A percentile compares a stretch with the other conserved stretches of the same genome.
Conservation (phyloP, 345 rosid species). For the Lumnitzera racemosa region DNA sequence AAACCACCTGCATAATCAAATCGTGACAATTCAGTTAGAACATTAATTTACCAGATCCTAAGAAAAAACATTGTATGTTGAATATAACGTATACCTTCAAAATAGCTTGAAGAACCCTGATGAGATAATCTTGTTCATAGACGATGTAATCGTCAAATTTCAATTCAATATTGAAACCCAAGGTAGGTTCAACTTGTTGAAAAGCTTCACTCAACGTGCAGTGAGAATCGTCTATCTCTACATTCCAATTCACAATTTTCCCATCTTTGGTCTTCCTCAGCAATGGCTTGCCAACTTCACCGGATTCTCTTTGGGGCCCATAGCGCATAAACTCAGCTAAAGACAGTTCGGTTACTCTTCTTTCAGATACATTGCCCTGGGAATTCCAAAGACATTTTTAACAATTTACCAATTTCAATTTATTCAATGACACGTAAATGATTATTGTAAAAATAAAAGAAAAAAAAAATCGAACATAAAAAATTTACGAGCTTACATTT, state of each 20-base stretch:
- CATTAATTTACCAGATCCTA: no score
- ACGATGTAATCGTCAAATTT: constrained; percentile 80
- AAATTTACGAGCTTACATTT: constrained; percentile 40
- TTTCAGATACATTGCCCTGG: constrained; percentile 72
- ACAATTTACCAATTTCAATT: neutral
- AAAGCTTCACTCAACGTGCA: constrained; percentile 84
- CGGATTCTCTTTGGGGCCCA: constrained; percentile 62
- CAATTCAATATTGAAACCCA: constrained; percentile 88
- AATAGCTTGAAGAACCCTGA: constrained; percentile 49
- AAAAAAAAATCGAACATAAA: no score
- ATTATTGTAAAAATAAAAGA: no score
- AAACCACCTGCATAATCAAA: constrained; percentile 30
- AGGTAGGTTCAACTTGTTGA: constrained; percentile 50
- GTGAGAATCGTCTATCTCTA: constrained; percentile 56
- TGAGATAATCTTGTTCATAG: constrained; percentile 51
- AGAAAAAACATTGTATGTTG: no score
- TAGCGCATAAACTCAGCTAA: constrained; percentile 63
- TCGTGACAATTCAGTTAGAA: no score
- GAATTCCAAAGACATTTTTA: constrained; percentile 2
- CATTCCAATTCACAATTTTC: constrained; percentile 55
- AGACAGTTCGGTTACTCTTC: constrained; percentile 61
- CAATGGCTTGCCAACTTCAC: constrained; percentile 41
- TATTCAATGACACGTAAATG: neutral
- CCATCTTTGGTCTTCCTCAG: constrained; percentile 76
- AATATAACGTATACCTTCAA: constrained; percentile 16